Conservation (phyloP, 805 yeast species). For the Torulaspora gathmanii region DNA sequence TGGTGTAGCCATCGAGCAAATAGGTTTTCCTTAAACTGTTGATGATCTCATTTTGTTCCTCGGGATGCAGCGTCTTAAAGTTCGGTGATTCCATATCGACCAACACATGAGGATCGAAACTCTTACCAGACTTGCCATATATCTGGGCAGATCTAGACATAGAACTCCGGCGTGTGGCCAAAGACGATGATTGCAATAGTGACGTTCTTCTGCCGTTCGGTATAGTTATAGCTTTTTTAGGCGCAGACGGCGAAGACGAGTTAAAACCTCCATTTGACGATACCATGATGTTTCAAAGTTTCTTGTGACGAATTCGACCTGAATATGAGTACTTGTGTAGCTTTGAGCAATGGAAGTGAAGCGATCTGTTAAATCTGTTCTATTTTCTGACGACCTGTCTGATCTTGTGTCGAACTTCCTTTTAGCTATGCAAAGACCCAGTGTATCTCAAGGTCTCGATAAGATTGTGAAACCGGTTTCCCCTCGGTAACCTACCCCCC, state of each 20-base stretch:
- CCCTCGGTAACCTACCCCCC: not conserved
- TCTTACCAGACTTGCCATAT: slow-evolving; percentile 13
- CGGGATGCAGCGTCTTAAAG: slow-evolving; percentile 25
- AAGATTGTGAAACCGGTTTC: not conserved
- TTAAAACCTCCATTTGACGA: not conserved
- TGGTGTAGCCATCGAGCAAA: slow-evolving; percentile 17
- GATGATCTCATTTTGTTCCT: slow-evolving; percentile 30
- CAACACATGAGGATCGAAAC: slow-evolving; percentile 26
- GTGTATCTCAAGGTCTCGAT: not conserved
- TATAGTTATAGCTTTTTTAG: slow-evolving; percentile 15
- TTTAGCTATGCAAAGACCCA: not conserved
- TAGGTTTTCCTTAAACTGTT: slow-evolving; percentile 33
- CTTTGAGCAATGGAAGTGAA: not conserved
- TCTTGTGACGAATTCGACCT: not conserved
- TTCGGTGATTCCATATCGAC: slow-evolving; percentile 33
- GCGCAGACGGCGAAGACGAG: slow-evolving; percentile 10
- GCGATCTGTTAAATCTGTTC: not conserved
- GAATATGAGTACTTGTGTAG: not conserved
- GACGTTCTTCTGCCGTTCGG: slow-evolving; percentile 15
- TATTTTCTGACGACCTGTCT: not conserved
- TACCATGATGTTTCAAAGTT: not conserved
- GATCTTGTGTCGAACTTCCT: not conserved
- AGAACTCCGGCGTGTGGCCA: slow-evolving; percentile 11
- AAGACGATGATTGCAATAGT: slow-evolving; percentile 10
- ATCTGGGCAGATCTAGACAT: slow-evolving; percentile 12